Percentiles rank a stretch among this genome's conserved stretches.
Evolutionary conservation across 176 grass and related monocot species (phyloP).

Genomic region (Phoenix roebelenii): DNA sequence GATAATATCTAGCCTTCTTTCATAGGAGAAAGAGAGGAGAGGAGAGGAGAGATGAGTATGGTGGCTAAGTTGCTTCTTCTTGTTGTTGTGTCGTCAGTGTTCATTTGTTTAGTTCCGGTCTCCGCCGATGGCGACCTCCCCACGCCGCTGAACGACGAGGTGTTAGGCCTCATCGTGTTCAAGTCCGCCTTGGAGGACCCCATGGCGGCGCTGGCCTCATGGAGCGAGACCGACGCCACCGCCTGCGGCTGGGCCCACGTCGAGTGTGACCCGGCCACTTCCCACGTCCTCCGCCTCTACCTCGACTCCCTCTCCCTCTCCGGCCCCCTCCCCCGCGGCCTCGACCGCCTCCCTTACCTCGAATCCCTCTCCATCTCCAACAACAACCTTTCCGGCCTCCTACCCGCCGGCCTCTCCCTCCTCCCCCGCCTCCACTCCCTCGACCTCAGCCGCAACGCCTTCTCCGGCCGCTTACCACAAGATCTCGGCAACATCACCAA

Average conservation of each 20-base stretch:
- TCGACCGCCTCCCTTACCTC: constrained; percentile 63
- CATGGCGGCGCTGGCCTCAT: constrained; percentile 40
- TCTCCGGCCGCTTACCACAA: constrained; percentile 63
- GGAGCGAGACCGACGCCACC: constrained; percentile 65
- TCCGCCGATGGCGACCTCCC: constrained; percentile 17
- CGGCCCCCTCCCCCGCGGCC: constrained; percentile 51
- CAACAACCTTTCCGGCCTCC: constrained; percentile 73
- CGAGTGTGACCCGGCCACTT: constrained; percentile 71
- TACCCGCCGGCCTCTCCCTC: constrained; percentile 60
- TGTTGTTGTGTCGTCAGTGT: constrained; percentile 4
- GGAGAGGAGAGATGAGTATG: neutral
- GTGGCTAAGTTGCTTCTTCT: neutral
- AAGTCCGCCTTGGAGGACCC: constrained; percentile 50
- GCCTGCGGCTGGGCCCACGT: constrained; percentile 73
- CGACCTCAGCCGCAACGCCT: constrained; percentile 72
- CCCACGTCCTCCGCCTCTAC: constrained; percentile 52
- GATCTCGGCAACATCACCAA: constrained; percentile 38
- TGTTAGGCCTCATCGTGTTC: constrained; percentile 76
- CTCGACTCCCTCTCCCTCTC: constrained; percentile 68
- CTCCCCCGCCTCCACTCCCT: constrained; percentile 47
- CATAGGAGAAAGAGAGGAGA: constrained; percentile 10
- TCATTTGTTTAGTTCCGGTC: neutral
- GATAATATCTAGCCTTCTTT: neutral
- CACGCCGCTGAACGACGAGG: constrained; percentile 80
- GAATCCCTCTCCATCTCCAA: constrained; percentile 47